These are phyloP conservation scores for Penicillium malachiteum DNA, from an alignment of 495 filamentous ascomycete species.

Conservation along the genomic window DNA sequence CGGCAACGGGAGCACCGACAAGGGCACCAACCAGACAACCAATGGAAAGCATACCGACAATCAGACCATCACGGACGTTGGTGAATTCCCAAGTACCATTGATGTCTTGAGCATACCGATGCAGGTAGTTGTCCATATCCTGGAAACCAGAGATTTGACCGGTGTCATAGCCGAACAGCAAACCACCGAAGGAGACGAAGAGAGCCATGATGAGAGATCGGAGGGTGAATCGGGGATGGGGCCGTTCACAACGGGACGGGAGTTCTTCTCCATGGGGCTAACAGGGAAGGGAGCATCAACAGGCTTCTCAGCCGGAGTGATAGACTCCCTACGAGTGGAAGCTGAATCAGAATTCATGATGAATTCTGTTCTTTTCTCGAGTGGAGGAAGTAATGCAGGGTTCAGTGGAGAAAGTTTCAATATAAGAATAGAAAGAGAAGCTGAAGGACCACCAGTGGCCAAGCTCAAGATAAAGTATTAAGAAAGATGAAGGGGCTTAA, in stretches of 20 bases:
- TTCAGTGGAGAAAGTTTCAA: neutral
- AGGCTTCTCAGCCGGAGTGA: constrained; percentile 32
- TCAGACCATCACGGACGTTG: constrained; percentile 51
- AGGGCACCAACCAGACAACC: constrained; percentile 69
- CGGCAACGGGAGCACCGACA: constrained; percentile 53
- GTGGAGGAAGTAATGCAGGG: neutral
- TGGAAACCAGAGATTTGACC: constrained; percentile 61
- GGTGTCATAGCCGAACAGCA: constrained; percentile 56
- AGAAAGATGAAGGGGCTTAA: constrained; percentile 5
- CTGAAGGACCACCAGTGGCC: neutral
- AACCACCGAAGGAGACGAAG: constrained; percentile 66
- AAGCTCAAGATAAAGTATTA: neutral
- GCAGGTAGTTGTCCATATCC: constrained; percentile 53
- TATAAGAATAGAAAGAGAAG: neutral
- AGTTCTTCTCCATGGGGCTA: constrained; percentile 12
- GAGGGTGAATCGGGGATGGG: constrained; percentile 42
- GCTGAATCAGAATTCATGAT: constrained; percentile 38
- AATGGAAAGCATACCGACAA: constrained; percentile 58
- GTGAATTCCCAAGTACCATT: constrained; percentile 43
- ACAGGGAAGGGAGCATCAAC: constrained; percentile 28
- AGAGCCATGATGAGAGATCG: constrained; percentile 51
- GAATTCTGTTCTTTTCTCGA: neutral
- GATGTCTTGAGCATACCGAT: constrained; percentile 40
- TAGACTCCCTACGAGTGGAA: constrained; percentile 38
- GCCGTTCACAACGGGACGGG: constrained; percentile 29